These are phyloP conservation scores for Scenedesmus sp. DNA, from an alignment of 163 green algal species.

Conservation along the genomic window DNA sequence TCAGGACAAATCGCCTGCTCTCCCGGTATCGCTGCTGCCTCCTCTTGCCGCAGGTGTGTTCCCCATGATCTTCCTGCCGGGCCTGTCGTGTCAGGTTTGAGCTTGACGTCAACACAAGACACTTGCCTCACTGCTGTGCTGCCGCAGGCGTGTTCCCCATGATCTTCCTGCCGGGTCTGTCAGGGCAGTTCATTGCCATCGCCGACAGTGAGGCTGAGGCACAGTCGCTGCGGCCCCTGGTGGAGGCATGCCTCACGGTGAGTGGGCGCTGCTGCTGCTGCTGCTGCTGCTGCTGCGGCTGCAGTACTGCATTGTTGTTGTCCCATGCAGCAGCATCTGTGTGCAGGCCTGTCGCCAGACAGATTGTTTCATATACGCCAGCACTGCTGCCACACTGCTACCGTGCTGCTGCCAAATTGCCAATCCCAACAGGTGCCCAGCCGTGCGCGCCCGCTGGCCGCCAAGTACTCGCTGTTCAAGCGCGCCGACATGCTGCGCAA, in stretches of 20 bases:
- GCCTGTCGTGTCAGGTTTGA: no score
- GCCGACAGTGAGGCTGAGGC: slow-evolving; percentile 36
- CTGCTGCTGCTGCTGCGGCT: not conserved
- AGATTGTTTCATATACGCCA: no score
- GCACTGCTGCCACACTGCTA: not conserved
- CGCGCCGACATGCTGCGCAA: slow-evolving; percentile 33
- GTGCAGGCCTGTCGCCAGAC: no score
- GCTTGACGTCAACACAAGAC: not conserved
- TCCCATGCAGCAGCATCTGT: no score
- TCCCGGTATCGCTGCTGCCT: no score
- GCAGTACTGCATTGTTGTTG: not conserved
- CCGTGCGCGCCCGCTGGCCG: not conserved
- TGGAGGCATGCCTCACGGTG: slow-evolving; percentile 11
- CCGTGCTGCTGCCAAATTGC: not conserved
- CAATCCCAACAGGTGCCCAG: slow-evolving; percentile 2
- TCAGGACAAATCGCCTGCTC: not conserved
- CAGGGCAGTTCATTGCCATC: slow-evolving; percentile 34
- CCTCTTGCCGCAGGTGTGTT: slow-evolving; percentile 16
- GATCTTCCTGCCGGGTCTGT: slow-evolving; percentile 35
- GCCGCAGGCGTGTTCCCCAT: slow-evolving; percentile 35
- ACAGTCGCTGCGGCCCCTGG: slow-evolving; percentile 11
- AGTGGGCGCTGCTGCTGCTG: not conserved
- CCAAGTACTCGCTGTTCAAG: slow-evolving; percentile 40
- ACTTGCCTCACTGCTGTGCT: not conserved
- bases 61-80: no score